These are phyloP conservation scores for Odontarrhena argentea DNA, from an alignment of 345 rosid genomes.

Conservation along the genomic window DNA sequence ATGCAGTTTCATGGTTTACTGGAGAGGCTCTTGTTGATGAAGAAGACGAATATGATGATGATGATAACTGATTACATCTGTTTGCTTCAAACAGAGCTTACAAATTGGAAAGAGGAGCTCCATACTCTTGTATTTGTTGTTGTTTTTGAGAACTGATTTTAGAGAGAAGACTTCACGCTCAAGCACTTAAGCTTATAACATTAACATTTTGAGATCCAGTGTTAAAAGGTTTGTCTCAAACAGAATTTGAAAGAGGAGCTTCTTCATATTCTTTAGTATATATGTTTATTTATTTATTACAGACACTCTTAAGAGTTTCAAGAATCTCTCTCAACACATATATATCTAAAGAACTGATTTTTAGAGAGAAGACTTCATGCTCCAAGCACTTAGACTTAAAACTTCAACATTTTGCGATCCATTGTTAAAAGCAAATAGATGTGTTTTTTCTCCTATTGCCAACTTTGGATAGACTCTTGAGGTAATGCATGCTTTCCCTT, in stretches of 20 bases:
- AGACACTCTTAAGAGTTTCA: constrained; percentile 23
- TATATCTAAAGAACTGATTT: constrained; percentile 4
- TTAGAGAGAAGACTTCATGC: constrained; percentile 50
- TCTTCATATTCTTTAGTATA: neutral
- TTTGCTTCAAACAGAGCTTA: constrained; percentile 31
- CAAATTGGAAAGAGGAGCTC: constrained; percentile 7
- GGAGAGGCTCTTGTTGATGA: constrained; percentile 83
- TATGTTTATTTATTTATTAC: constrained; percentile 10
- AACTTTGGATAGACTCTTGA: constrained; percentile 70
- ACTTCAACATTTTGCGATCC: constrained; percentile 54
- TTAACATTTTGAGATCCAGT: too few relatives aligned
- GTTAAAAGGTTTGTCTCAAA: too few relatives aligned
- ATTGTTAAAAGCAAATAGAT: constrained; percentile 61
- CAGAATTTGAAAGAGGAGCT: neutral
- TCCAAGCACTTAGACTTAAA: constrained; percentile 61
- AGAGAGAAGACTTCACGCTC: too few relatives aligned
- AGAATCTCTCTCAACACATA: constrained; percentile 24
- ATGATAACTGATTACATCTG: constrained; percentile 53
- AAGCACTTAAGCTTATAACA: too few relatives aligned
- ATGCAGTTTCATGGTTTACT: constrained; percentile 94
- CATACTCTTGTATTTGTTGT: constrained; percentile 7
- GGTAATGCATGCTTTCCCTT: constrained; percentile 64
- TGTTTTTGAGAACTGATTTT: too few relatives aligned
- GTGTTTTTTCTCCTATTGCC: constrained; percentile 46
- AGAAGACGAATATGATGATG: constrained; percentile 47